Percentiles rank a stretch among this genome's conserved stretches.
Evolutionary conservation across 345 rosid species (phyloP).

Genomic region (Mercurialis annua): DNA sequence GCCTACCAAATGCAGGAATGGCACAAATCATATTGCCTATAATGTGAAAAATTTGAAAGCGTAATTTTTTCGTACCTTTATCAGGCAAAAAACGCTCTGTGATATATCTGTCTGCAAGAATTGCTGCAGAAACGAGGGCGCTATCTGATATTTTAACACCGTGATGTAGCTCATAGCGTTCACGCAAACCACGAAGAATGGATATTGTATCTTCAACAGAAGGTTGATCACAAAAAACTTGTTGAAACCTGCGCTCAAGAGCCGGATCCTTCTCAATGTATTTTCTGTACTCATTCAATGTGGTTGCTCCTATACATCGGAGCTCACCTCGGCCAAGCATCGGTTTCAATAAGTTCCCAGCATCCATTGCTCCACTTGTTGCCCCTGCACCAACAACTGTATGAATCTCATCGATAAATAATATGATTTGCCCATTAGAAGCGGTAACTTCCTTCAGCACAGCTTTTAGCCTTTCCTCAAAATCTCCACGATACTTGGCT

Average conservation of each 20-base stretch:
- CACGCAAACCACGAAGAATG: conserved; percentile 83
- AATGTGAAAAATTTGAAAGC: background rate
- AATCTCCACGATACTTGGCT: conserved; percentile 78
- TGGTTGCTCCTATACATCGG: conserved; percentile 89
- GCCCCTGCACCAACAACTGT: conserved; percentile 94
- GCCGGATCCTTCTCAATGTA: conserved; percentile 92
- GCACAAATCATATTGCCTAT: background rate
- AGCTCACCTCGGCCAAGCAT: conserved; percentile 95
- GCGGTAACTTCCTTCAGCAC: conserved; percentile 86
- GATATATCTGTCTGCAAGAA: conserved; percentile 83
- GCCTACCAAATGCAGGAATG: background rate
- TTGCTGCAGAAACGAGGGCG: conserved; percentile 87
- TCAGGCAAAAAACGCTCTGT: conserved; percentile 91
- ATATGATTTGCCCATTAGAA: conserved; percentile 81
- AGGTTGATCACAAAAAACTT: conserved; percentile 88
- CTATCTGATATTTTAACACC: conserved; percentile 90
- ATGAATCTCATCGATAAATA: conserved; percentile 90
- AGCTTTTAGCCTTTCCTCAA: conserved; percentile 86
- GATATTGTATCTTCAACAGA: conserved; percentile 92
- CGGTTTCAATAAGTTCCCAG: conserved; percentile 88
- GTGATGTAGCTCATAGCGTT: conserved; percentile 85
- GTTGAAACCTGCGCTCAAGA: conserved; percentile 89
- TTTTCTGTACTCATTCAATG: conserved; percentile 83
- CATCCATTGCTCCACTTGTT: conserved; percentile 84
- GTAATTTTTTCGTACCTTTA: conserved; percentile 62